Percentiles rank a stretch among this genome's conserved stretches.
Evolutionary conservation across 164 flowering plant genomes (phyloP).

Genomic region (Akebia trifoliata): DNA sequence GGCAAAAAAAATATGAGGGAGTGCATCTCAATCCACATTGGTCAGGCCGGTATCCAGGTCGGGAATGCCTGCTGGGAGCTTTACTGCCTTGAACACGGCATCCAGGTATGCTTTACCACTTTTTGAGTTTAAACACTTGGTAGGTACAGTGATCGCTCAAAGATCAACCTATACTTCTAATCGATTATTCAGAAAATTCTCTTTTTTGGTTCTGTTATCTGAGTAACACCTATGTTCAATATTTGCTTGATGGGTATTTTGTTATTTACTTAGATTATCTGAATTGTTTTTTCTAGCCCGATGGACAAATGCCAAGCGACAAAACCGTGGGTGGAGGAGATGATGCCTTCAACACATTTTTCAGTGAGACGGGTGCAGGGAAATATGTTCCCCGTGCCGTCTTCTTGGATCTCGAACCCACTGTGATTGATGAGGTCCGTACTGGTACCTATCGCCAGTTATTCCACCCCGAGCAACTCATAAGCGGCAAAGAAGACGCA

Average conservation of each 20-base stretch:
- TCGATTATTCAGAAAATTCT: too few species aligned
- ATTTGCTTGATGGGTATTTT: too few species aligned
- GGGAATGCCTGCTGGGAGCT: slow-evolving; percentile 75
- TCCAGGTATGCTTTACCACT: slow-evolving; percentile 30
- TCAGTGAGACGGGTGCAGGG: slow-evolving; percentile 66
- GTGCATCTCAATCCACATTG: slow-evolving; percentile 64
- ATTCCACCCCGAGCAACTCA: slow-evolving; percentile 63
- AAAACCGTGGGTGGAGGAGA: slow-evolving; percentile 56
- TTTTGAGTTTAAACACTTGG: too few species aligned
- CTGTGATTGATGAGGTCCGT: slow-evolving; percentile 64
- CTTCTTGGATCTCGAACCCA: slow-evolving; percentile 59
- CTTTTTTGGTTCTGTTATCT: too few species aligned
- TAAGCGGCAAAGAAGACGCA: slow-evolving; percentile 63
- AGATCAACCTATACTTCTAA: too few species aligned
- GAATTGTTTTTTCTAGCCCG: slow-evolving; percentile 38
- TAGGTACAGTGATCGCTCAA: too few species aligned
- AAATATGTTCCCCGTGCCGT: slow-evolving; percentile 64
- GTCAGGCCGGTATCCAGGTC: slow-evolving; percentile 65
- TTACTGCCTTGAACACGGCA: slow-evolving; percentile 59
- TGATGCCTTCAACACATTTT: slow-evolving; percentile 70
- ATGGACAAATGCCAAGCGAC: slow-evolving; percentile 73
- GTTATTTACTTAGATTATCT: neutral
- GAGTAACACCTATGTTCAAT: too few species aligned
- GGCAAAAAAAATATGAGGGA: slow-evolving; percentile 41
- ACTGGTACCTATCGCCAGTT: slow-evolving; percentile 56